A percentile compares a stretch with the other conserved stretches of the same genome.
phyloP scores from a whole-genome alignment of 768 basidiomycete genomes.

The Mycena crocata region DNA sequence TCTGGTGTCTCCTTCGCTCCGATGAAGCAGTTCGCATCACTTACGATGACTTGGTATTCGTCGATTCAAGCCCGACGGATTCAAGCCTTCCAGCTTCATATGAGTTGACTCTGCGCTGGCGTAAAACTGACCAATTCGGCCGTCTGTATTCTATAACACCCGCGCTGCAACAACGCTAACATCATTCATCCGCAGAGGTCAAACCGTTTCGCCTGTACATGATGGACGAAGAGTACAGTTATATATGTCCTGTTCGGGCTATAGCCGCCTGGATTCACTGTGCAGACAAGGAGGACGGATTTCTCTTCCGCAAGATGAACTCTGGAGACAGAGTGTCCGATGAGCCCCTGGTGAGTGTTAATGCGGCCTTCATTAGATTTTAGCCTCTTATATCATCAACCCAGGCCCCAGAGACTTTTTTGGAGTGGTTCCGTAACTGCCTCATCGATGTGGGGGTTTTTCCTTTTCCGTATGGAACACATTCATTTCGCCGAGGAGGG shows the following conservation, averaged over 20 bases:
- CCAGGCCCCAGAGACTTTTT: slow-evolving; percentile 38
- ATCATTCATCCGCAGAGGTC: slow-evolving; percentile 22
- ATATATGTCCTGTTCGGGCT: slow-evolving; percentile 35
- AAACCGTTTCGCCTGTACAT: slow-evolving; percentile 30
- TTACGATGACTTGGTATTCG: slow-evolving; percentile 18
- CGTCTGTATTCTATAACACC: slow-evolving; percentile 17
- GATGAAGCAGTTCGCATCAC: slow-evolving; percentile 36
- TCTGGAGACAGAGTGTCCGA: slow-evolving; percentile 23
- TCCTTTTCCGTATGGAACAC: slow-evolving; percentile 40
- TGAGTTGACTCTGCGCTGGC: slow-evolving; percentile 22
- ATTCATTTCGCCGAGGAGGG: too few relatives aligned
- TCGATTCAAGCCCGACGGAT: background rate
- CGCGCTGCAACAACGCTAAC: background rate
- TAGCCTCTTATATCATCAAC: too few relatives aligned
- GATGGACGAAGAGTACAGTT: slow-evolving; percentile 10
- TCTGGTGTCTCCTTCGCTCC: slow-evolving; percentile 33
- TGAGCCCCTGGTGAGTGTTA: slow-evolving; percentile 22
- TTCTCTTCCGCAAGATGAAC: slow-evolving; percentile 25
- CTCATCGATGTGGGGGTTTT: slow-evolving; percentile 43
- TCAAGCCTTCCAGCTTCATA: background rate
- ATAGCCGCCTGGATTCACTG: slow-evolving; percentile 24
- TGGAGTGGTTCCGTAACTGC: slow-evolving; percentile 41
- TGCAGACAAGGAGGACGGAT: slow-evolving; percentile 18
- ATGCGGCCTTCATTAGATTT: too few relatives aligned
- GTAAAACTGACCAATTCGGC: slow-evolving; percentile 37